phyloP scores from a whole-genome alignment of 2,329 filamentous ascomycete species.

The Ophiostoma triangulosporum region DNA sequence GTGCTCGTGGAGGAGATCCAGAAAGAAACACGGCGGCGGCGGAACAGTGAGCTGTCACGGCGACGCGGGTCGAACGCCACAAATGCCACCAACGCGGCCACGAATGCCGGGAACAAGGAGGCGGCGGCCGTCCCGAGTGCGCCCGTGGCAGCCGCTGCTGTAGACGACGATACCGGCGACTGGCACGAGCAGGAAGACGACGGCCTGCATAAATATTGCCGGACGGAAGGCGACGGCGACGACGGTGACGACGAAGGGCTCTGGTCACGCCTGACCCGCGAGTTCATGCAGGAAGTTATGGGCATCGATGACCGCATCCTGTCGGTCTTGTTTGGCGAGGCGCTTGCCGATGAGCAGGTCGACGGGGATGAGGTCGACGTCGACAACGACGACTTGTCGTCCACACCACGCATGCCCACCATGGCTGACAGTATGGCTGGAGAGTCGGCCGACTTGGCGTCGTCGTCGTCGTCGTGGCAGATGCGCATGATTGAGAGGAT shows the following conservation, averaged over 20 bases:
- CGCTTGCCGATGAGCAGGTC: constrained; percentile 32
- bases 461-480: constrained; percentile 43
- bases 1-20: constrained; percentile 80
- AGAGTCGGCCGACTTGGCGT: constrained; percentile 6
- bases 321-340: constrained; percentile 76
- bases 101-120: too few relatives aligned
- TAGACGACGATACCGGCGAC: constrained; percentile 17
- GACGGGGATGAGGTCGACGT: not conserved
- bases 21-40: constrained; percentile 60
- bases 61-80: constrained; percentile 12
- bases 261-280: constrained; percentile 69
- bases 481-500: constrained; percentile 69
- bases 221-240: constrained; percentile 11
- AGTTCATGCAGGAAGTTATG: constrained; percentile 77
- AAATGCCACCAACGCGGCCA: not conserved
- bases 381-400: constrained; percentile 22
- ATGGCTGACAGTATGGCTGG: constrained; percentile 1
- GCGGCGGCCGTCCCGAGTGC: not conserved
- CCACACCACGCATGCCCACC: constrained; percentile 32
- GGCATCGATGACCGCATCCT: constrained; percentile 80
- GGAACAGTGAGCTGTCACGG: constrained; percentile 43
- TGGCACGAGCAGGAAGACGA: constrained; percentile 40
- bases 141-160: not conserved
- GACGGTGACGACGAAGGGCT: constrained; percentile 45
- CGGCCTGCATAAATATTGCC: not conserved